Percentiles rank a stretch among this genome's conserved stretches.
These are phyloP conservation scores for Cutaneotrichosporon cyanovorans DNA, from an alignment of 1,284 basidiomycete species.

Conservation along the genomic window DNA sequence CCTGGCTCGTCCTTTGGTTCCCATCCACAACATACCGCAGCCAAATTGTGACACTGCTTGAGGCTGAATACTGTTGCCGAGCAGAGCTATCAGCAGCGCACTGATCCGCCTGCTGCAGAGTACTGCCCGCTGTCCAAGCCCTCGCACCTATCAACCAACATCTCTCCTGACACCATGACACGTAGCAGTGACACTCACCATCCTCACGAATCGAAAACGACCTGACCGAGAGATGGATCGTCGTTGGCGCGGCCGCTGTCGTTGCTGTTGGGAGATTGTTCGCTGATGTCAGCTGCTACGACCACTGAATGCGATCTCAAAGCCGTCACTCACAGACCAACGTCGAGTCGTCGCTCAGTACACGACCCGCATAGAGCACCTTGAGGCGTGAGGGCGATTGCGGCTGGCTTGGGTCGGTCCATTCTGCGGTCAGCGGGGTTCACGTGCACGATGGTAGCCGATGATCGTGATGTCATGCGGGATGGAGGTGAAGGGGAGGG, in stretches of 20 bases:
- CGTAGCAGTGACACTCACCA: slow-evolving; percentile 20
- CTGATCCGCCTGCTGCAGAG: no score
- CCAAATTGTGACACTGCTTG: no score
- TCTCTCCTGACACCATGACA: no score
- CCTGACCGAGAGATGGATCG: slow-evolving; percentile 72
- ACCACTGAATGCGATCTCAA: neutral
- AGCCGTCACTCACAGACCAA: slow-evolving; percentile 59
- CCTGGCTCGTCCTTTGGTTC: no score
- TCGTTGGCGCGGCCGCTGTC: slow-evolving; percentile 52
- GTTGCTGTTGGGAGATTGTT: slow-evolving; percentile 37
- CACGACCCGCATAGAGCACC: slow-evolving; percentile 70
- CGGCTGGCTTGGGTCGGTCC: slow-evolving; percentile 62
- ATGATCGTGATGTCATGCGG: no score
- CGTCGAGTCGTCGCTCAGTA: slow-evolving; percentile 74
- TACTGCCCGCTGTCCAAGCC: no score
- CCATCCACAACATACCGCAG: no score
- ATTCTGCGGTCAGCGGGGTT: slow-evolving; percentile 52
- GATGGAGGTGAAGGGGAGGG: no score
- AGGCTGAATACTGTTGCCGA: no score
- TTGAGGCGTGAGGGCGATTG: slow-evolving; percentile 70
- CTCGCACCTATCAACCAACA: no score
- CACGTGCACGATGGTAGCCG: no score
- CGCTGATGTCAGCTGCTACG: slow-evolving; percentile 16
- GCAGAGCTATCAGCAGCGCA: no score
- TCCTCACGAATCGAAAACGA: slow-evolving; percentile 49